A percentile compares a stretch with the other conserved stretches of the same genome.
Evolutionary conservation across 2,329 filamentous ascomycete genomes (phyloP).

Genomic region (Nemania sp.): DNA sequence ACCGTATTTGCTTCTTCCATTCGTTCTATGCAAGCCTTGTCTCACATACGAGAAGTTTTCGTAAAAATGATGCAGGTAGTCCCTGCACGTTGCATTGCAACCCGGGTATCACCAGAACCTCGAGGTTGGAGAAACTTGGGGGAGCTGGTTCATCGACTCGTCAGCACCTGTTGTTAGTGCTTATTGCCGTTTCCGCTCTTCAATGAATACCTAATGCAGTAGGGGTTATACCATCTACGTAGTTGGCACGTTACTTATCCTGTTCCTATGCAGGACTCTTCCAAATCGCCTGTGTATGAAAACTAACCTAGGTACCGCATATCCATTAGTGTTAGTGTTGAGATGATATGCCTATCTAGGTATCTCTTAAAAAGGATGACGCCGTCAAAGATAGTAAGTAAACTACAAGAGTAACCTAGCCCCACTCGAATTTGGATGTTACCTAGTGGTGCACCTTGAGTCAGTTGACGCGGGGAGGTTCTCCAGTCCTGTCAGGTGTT

Average conservation of each 20-base stretch:
- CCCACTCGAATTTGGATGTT: background rate
- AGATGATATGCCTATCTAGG: no score
- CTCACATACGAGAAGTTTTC: background rate
- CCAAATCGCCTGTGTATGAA: background rate
- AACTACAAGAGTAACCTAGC: background rate
- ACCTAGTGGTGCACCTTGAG: background rate
- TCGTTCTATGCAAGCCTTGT: background rate
- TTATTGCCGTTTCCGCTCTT: constrained; percentile 3
- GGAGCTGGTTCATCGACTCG: background rate
- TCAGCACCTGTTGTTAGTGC: constrained; percentile 22
- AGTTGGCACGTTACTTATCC: background rate
- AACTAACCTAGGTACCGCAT: background rate
- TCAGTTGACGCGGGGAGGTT: constrained; percentile 1
- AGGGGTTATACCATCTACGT: background rate
- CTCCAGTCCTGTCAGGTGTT: background rate
- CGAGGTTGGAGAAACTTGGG: background rate
- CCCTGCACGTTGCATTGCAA: background rate
- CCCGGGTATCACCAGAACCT: background rate
- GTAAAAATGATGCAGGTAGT: constrained; percentile 9
- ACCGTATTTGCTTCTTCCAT: background rate
- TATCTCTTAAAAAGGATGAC: no score
- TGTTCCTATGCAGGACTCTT: background rate
- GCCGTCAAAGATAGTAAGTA: background rate
- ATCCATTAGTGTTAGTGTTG: no score
- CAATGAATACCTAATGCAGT: background rate